Base-by-base conservation (phyloP, 192 early-diverging fungal genomes). In the Umbelopsis sp. region DNA sequence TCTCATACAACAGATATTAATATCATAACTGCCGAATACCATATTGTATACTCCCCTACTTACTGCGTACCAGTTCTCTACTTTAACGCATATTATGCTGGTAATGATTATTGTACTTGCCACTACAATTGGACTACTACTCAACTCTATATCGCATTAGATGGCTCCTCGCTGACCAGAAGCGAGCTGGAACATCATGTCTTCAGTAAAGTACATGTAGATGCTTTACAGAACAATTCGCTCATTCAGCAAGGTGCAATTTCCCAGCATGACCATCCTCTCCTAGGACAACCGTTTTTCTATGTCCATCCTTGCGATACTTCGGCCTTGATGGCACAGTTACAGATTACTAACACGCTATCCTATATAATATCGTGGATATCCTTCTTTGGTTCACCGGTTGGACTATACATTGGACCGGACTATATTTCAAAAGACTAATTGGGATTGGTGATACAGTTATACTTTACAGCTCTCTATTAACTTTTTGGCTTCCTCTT, bases 271-370 rank as follows among this genome's bases (percentile, higher is more conserved):
- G 89, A 91, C 31, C 89, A 91, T 68, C 89, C 89, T 1, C 44
- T 83, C 12, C 56, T 89, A 1, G 75, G 76, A 11, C 49, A 79
- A 0, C 89, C 89, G 0, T 89, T 82, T 56, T 89, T 77, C 70
- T 88, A 81, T 68, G 71, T 91, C 56, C 89, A 91, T 71, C 89
- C 89, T 12, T 91, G 89, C 70, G 81, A 89, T 26, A 91, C 89
- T 20, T 70, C 81, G n/a, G 31, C 71, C 4, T 32, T 90, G 31
- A 79, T 90, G 81, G 74, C 69, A 52, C 69, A 62, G 34, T 32
- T 51, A 17, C n/a, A 36, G 0, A 66, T 21, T 7, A 10, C 17
- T 17, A 34, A 65, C 22, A n/a, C 17, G 7, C 1, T n/a, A 34
- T 62, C 29, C 3, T 75, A 75, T 52, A 68, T 75, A 24, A 36